Evolutionary conservation across 1,139 yeast species (phyloP), one percentile per base, ranked within the genome.

Genomic region (Kurtzmaniella quercitrusa): DNA sequence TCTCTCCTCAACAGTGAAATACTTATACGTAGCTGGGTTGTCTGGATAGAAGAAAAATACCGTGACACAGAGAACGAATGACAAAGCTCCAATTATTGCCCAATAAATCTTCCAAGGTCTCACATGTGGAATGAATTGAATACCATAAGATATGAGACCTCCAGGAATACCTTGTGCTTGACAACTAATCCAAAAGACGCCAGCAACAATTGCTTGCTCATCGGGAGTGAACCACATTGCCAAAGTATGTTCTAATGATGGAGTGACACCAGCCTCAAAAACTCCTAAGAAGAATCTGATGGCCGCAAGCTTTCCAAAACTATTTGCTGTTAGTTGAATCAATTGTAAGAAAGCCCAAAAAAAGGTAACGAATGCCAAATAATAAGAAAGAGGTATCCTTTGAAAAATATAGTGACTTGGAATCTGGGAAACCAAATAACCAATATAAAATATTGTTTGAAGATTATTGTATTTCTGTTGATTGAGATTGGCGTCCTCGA

Each of bases 271-370:
- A 12, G 72, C 56, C 49, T 72, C 77, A 16, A 65, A 61, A 44
- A 68, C 52, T 2, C 76, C 77, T 19, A 72, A 56, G 53, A 68
- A 66, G 52, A 72, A 70, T 46, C 78, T 57, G 22, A 68, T 44
- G 3, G 60, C 64, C 20, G 59, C 50, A 1, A 71, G 60, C 18
- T 75, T 76, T 38, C 61, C 58, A 47, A 64, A 68, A 45, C 61
- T 63, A 36, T 45, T 49, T 16, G 71, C 68, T 1, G 65, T 52
- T 47, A 71, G 66, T 16, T 60, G 65, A 19, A 68, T 49, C 41
- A 67, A 66, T 16, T 65, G 15, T n/a, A 38, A 12, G 19, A 38
- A 12, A 12, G 28, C 20, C 78, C 77, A 72, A 2, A 60, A 30
- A 21, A 59, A 49, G n/a, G 62, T 55, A 38, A 68, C 52, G 2